Evolutionary conservation across 2,329 filamentous ascomycete species (phyloP).

Genomic region (Verruconis gallopava): DNA sequence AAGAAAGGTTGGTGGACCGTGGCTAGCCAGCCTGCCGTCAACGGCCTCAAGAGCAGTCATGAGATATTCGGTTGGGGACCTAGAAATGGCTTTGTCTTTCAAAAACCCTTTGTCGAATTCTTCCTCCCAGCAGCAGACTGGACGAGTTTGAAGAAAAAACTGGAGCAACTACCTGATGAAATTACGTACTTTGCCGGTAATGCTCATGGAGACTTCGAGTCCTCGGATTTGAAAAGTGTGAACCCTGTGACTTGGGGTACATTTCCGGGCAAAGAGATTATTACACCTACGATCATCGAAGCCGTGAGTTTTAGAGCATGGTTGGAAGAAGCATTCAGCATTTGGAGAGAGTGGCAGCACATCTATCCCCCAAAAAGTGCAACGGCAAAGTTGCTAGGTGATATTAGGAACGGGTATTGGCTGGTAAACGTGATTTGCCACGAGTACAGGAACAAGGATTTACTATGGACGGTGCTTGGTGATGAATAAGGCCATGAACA

Average conservation of each 20-base stretch:
- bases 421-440: slow-evolving; percentile 86
- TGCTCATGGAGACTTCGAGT: slow-evolving; percentile 60
- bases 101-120: slow-evolving; percentile 91
- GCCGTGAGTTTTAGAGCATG: slow-evolving; percentile 88
- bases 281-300: slow-evolving; percentile 93
- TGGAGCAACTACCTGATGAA: slow-evolving; percentile 36
- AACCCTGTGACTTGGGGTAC: slow-evolving; percentile 97
- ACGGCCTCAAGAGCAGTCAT: slow-evolving; percentile 66
- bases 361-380: slow-evolving; percentile 67
- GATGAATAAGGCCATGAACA: slow-evolving; percentile 8
- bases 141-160: slow-evolving; percentile 48
- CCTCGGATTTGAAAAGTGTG: slow-evolving; percentile 52
- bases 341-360: slow-evolving; percentile 87
- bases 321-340: slow-evolving; percentile 90
- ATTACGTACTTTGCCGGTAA: slow-evolving; percentile 86
- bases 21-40: slow-evolving; percentile 87
- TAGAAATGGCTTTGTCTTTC: slow-evolving; percentile 84
- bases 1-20: slow-evolving; percentile 89
- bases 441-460: slow-evolving; percentile 57
- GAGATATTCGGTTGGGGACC: slow-evolving; percentile 88
- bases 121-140: slow-evolving; percentile 71
- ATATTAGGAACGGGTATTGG: slow-evolving; percentile 60
- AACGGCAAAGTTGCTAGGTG: slow-evolving; percentile 58
- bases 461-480: slow-evolving; percentile 57
- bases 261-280: slow-evolving; percentile 89